phyloP scores from a whole-genome alignment of 805 yeast species.

The Wickerhamomyces alni region DNA sequence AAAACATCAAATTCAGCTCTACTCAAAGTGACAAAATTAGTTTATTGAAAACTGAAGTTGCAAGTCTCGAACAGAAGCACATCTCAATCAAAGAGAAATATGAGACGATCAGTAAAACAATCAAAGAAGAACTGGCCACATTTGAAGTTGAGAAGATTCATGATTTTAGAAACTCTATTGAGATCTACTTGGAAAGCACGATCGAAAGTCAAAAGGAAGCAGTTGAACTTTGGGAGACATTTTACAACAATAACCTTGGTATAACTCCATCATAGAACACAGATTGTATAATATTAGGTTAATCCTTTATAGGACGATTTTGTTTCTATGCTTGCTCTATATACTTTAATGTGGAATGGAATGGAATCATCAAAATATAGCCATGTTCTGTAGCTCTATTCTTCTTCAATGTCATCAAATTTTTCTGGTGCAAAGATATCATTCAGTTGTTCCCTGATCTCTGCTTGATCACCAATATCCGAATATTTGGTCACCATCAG shows the following conservation, averaged over 20 bases:
- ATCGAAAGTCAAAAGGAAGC: constrained; percentile 92
- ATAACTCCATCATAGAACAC: neutral
- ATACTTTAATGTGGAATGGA: neutral
- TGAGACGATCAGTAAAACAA: constrained; percentile 56
- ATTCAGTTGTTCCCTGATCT: constrained; percentile 23
- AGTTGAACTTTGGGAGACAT: constrained; percentile 83
- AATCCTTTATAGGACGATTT: too few relatives aligned
- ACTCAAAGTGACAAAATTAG: constrained; percentile 60
- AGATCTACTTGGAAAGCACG: constrained; percentile 82
- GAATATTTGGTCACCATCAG: constrained; percentile 48
- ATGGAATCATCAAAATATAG: too few relatives aligned
- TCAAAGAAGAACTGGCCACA: constrained; percentile 56
- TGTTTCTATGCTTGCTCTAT: neutral
- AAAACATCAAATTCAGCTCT: constrained; percentile 38
- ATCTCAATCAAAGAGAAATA: constrained; percentile 51
- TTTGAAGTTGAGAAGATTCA: constrained; percentile 73
- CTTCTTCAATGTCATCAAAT: constrained; percentile 13
- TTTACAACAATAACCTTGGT: constrained; percentile 48
- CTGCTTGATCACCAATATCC: constrained; percentile 34
- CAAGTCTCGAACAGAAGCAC: constrained; percentile 46
- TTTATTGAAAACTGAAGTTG: constrained; percentile 52
- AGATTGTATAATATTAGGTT: too few relatives aligned
- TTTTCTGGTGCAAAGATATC: constrained; percentile 26
- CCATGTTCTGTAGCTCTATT: constrained; percentile 1
- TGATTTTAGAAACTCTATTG: constrained; percentile 86